Evolutionary conservation across 2,329 filamentous ascomycete genomes (phyloP), one percentile per base, ranked within the genome.

Genomic region (Ploettnerulaceae sp.): DNA sequence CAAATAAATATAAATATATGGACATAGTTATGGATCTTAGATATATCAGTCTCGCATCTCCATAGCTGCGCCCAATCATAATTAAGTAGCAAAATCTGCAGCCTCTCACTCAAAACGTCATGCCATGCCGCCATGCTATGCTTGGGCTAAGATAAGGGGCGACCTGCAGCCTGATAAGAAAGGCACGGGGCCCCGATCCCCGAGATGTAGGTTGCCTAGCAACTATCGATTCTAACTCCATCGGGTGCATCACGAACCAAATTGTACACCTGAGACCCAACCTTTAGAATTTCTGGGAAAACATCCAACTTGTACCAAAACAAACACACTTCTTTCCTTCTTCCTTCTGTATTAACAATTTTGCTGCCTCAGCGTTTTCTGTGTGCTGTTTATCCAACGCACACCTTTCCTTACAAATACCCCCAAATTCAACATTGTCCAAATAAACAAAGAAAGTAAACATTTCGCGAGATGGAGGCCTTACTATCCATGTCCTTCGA

Each of bases 401-500:
- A 33, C 42, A 22, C 21, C 38, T 53, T 47, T 28, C 25, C 25
- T 40, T 43, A 33, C 15, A 44, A 7, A 42, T 33, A 26, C 14
- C 22, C 38, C 24, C 29, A 49, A 57, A 49, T 42, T 48, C 18
- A 11, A 48, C 21, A 11, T 41, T 37, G 38, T 24, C 31, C 26
- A 36, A n/a, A 53, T 35, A 8, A 26, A 47, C 31, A 43, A 46
- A 24, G 31, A 41, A 43, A 46, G 43, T 11, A 49, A 50, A 52
- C 37, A 38, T 45, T 29, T 9, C 26, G 26, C 61, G 67, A 59
- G 61, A 97, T 97, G 93, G 93, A 97, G 72, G 82, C 86, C 42
- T 78, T 97, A 21, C 76, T 97, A 46, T 94, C 89, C 34, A 82
- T 95, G 65, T 89, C 91, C 51, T 97, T 97, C 69, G 90, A 96